Percentiles rank a stretch among this genome's conserved stretches.
Evolutionary conservation across 2,329 filamentous ascomycete species (phyloP).

Genomic region (Neoarthrinium moseri): DNA sequence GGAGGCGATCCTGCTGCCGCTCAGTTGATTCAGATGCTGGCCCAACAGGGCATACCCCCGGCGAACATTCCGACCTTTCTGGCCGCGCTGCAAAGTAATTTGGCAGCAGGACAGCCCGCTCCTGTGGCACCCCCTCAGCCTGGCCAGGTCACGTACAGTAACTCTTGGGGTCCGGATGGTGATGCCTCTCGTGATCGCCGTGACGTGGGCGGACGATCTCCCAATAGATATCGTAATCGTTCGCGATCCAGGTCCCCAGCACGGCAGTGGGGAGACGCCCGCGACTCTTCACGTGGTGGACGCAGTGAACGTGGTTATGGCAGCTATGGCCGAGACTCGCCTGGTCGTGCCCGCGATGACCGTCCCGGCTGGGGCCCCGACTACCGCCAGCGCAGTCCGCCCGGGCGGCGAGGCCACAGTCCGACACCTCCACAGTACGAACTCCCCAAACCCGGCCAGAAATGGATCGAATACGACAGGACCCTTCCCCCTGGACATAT

Average conservation of each 20-base stretch:
- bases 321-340: conserved; percentile 70
- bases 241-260: conserved; percentile 80
- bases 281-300: conserved; percentile 62
- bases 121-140: conserved; percentile 32
- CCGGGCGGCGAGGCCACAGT: conserved; percentile 65
- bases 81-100: conserved; percentile 46
- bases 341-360: conserved; percentile 58
- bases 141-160: conserved; percentile 39
- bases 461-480: conserved; percentile 79
- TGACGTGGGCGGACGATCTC: conserved; percentile 61
- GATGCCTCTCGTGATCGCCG: conserved; percentile 54
- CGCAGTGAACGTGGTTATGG: conserved; percentile 69
- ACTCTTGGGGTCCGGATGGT: conserved; percentile 33
- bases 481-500: conserved; percentile 74
- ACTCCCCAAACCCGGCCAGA: conserved; percentile 40
- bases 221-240: conserved; percentile 57
- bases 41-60: conserved; percentile 72
- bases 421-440: conserved; percentile 48
- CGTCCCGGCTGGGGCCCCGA: conserved; percentile 46
- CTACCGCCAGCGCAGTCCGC: conserved; percentile 87
- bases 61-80: conserved; percentile 70
- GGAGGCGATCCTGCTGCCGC: conserved; percentile 57
- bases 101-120: conserved; percentile 28
- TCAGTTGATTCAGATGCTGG: conserved; percentile 71
- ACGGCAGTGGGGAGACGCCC: conserved; percentile 68